Evolutionary conservation across 2,329 filamentous ascomycete genomes (phyloP).

Genomic region (Pyricularia pennisetigena): DNA sequence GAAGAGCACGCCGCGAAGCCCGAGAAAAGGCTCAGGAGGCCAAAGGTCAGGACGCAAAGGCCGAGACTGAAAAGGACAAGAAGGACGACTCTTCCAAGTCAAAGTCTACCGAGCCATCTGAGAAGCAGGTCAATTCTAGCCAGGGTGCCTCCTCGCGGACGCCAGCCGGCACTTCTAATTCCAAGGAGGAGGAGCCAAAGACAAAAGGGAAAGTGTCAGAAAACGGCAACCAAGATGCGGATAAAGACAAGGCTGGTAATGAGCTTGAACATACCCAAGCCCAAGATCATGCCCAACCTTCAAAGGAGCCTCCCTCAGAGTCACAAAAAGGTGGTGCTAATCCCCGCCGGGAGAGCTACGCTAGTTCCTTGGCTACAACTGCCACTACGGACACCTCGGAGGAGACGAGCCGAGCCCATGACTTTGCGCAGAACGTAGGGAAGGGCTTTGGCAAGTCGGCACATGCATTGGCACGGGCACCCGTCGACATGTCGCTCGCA

Average conservation of each 20-base stretch:
- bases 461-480: constrained; percentile 41
- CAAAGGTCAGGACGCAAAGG: background rate
- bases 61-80: background rate
- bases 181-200: background rate
- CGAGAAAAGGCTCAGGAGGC: constrained; percentile 7
- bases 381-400: constrained; percentile 17
- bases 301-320: constrained; percentile 1
- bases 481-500: constrained; percentile 50
- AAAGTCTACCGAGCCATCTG: background rate
- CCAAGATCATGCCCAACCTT: background rate
- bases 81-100: background rate
- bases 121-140: background rate
- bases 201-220: background rate
- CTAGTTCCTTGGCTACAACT: constrained; percentile 12
- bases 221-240: background rate
- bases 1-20: background rate
- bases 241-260: background rate
- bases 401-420: constrained; percentile 23
- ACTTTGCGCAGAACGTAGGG: constrained; percentile 39
- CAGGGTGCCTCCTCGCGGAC: background rate
- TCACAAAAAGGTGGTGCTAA: constrained; percentile 4
- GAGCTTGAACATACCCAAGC: background rate
- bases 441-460: constrained; percentile 40
- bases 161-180: background rate
- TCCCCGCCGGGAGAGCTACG: background rate